Percentiles rank a stretch among this genome's conserved stretches.
These are phyloP conservation scores for Aquilaria yunnanensis DNA, from an alignment of 345 rosid species.

Conservation along the genomic window DNA sequence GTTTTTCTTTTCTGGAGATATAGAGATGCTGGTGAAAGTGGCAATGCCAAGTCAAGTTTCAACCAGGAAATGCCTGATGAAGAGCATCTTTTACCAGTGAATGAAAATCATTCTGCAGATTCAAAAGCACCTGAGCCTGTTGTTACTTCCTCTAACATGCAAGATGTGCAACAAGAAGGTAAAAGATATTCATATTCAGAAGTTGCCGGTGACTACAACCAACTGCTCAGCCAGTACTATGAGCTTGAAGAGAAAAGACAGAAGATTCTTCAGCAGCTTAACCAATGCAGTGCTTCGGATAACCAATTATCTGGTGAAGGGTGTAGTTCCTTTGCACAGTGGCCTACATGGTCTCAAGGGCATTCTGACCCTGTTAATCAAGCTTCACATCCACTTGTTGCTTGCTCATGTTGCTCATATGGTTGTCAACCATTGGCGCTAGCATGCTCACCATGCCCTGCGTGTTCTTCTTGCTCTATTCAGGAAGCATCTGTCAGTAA, in stretches of 20 bases:
- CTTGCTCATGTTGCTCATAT: conserved; percentile 36
- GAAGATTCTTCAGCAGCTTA: conserved; percentile 37
- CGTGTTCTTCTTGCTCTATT: conserved; percentile 27
- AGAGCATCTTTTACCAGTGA: conserved; percentile 10
- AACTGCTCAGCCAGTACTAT: conserved; percentile 44
- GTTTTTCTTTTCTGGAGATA: conserved; percentile 3
- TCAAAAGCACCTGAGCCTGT: conserved; percentile 11
- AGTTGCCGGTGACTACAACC: conserved; percentile 34
- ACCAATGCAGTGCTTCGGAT: conserved; percentile 32
- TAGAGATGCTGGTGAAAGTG: conserved; percentile 23
- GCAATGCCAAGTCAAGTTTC: conserved; percentile 5
- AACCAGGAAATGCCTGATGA: conserved; percentile 13
- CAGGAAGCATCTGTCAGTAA: conserved; percentile 16
- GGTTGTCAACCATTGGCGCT: conserved; percentile 21
- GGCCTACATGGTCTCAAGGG: conserved; percentile 26
- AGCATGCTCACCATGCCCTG: conserved; percentile 34
- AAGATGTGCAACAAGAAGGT: conserved; percentile 14
- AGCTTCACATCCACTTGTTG: conserved; percentile 17
- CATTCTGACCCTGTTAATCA: conserved; percentile 20
- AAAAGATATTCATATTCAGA: conserved; percentile 18
- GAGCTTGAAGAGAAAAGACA: conserved; percentile 60
- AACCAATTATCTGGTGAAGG: conserved; percentile 34
- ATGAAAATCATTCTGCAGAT: conserved; percentile 16
- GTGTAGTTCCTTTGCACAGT: conserved; percentile 23
- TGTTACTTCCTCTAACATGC: conserved; percentile 17